Evolutionary conservation across 192 early-diverging fungal genomes (phyloP).

Genomic region (Gigaspora rosea): DNA sequence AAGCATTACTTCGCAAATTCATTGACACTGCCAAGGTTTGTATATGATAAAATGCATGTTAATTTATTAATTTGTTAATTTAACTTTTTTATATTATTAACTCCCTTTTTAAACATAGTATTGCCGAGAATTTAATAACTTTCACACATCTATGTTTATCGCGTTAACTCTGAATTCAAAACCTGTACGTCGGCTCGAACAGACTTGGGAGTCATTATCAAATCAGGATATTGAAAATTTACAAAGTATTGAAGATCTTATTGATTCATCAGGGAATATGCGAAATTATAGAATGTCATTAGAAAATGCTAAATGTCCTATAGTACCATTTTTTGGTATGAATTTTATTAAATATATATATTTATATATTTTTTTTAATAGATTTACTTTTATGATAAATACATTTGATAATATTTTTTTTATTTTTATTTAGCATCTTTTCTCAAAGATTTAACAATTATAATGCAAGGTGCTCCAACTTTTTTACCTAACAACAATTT

Average conservation of each 20-base stretch:
- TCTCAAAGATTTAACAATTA: constrained; percentile 74
- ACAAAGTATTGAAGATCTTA: constrained; percentile 53
- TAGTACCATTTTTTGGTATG: constrained; percentile 64
- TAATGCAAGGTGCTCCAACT: constrained; percentile 71
- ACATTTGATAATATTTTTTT: background rate
- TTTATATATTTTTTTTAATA: background rate
- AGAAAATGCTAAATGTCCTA: constrained; percentile 44
- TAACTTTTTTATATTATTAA: background rate
- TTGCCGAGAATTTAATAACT: constrained; percentile 61
- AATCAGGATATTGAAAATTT: constrained; percentile 48
- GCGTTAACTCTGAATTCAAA: constrained; percentile 58
- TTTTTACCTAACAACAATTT: constrained; percentile 31
- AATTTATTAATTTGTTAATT: too few species aligned
- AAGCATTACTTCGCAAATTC: constrained; percentile 57
- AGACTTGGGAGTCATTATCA: constrained; percentile 60
- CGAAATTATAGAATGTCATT: constrained; percentile 58
- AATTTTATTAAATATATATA: background rate
- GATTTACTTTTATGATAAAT: background rate
- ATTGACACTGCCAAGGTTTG: constrained; percentile 56
- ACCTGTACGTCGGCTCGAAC: constrained; percentile 56
- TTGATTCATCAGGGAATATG: constrained; percentile 71
- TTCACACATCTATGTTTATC: constrained; percentile 68
- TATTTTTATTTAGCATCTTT: constrained; percentile 46
- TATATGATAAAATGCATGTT: constrained; percentile 9
- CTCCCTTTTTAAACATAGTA: constrained; percentile 35